Base-by-base conservation (phyloP, 805 yeast genomes). In the Ogataea neopini region DNA sequence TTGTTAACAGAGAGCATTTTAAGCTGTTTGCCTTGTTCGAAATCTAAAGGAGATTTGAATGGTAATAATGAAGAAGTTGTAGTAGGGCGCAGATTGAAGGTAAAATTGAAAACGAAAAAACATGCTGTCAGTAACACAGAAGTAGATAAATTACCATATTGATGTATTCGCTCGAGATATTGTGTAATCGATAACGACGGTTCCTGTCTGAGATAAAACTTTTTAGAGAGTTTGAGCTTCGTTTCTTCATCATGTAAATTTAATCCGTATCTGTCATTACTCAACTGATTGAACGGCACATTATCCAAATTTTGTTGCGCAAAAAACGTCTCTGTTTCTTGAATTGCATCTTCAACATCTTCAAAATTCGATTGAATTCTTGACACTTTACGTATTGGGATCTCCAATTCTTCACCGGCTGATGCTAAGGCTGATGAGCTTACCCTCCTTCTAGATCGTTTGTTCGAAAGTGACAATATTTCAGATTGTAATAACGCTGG, bases 121-220 rank as follows among this genome's bases (percentile, higher is more conserved):
- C 66, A 59, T 10, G 69, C 63, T 17, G 71, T 55, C 7, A 69
- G 42, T 18, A 63, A 53, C 11, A 61, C 65, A 0, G 71, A 55
- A 1, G 69, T 54, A 5, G 72, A 67, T 10, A 67, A 58, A 3
- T 52, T 50, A 1, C 62, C 51, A 50, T 62, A 63, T 15, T 57
- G 58, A 47, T 65, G 58, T 15, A 69, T 59, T 28, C 73, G 51
- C 20, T 66, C 66, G 29, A 69, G 49, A 45, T 69, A 69, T 2
- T 48, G 42, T 2, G 50, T 40, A 19, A 67, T 36, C 3, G 61
- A 45, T 29, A 69, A 53, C 1, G 63, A 52, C 0, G 73, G 73
- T 13, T 57, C 51, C n/a, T 58, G 54, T 26, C 59, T 58, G 3
- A 69, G 53, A 43, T 68, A 68, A 46, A 68, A 69, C 43, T 51